Base-by-base conservation (phyloP, 148 eudicot genomes). In the Rhododendron williamsianum region DNA sequence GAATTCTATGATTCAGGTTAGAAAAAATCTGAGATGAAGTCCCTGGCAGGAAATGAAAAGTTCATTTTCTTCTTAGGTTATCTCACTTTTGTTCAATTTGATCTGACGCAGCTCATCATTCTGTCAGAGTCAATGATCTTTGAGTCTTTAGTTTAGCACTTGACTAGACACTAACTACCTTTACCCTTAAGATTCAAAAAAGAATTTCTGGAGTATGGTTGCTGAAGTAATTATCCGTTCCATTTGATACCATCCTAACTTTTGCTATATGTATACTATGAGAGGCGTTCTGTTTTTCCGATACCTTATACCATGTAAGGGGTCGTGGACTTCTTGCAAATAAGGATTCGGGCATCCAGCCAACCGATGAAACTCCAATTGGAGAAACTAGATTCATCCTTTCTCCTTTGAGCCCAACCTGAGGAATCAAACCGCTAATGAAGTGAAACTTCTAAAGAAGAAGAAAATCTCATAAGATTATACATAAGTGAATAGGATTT, bases 361-460 rank as follows among this genome's bases (percentile, higher is more conserved):
- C 92, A 35, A 89, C 94, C 21, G 90, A 82, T 78, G 95, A 89
- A 85, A 76, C 84, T 79, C 82, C 87, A 86, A 54, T 89, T 27
- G 93, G 94, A 83, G 99, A 92, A 33, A 89, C 93, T 63, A 94
- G 89, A 88, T 92, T 91, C 91, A 91, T 89, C 18, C 92, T 83
- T 87, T 97, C 99, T 69, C 99, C 99, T 88, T 89, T 93, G 80
- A 97, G 88, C 76, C 99, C 99, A 86, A 94, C 93, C 98, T 96
- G 90, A 45, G 74, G 30, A 35, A 84, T 56, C 83, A 58, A 73
- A 76, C 38, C 83, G 82, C 69, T 25, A 25, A 35, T 4, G 18
- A 52, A n/a, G 41, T n/a, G 19, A 80, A 78, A 72, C 6, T 12
- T 25, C 78, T 12, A 2, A 36, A 52, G 51, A 6, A 38, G 49